phyloP scores from a whole-genome alignment of 2,329 filamentous ascomycete genomes.

The Diaporthe citriasiana region DNA sequence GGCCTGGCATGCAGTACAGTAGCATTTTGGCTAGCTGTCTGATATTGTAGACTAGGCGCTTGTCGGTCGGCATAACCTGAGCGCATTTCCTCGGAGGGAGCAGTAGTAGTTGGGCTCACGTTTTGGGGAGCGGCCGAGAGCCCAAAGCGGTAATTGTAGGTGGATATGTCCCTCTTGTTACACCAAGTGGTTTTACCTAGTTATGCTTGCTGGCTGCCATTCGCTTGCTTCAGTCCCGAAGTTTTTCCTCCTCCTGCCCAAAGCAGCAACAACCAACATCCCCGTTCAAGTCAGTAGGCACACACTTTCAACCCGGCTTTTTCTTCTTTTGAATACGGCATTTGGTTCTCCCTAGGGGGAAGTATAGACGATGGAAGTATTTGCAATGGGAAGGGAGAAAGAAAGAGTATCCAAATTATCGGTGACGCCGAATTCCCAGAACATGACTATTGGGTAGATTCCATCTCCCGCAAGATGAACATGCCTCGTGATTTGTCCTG shows the following conservation, averaged over 20 bases:
- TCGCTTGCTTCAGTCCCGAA: not conserved
- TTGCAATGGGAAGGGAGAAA: not conserved
- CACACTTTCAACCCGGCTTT: too few relatives aligned
- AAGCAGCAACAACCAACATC: not conserved
- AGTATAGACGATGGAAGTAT: slow-evolving; percentile 8
- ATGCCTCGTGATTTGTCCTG: slow-evolving; percentile 1
- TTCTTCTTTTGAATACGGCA: not conserved
- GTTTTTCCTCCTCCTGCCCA: not conserved
- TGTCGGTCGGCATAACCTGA: slow-evolving; percentile 26
- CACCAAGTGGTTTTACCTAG: slow-evolving; percentile 13
- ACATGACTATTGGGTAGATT: slow-evolving; percentile 3
- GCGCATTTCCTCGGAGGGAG: slow-evolving; percentile 14
- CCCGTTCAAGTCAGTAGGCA: not conserved
- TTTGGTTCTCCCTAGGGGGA: not conserved
- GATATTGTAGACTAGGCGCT: not conserved
- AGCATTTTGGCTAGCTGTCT: slow-evolving; percentile 7
- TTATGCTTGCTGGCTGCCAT: slow-evolving; percentile 1
- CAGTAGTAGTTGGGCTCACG: not conserved
- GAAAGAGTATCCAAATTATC: not conserved
- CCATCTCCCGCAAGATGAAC: not conserved
- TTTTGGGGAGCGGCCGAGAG: not conserved
- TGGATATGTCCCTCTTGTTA: not conserved
- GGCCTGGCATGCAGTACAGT: not conserved
- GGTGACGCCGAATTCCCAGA: slow-evolving; percentile 11
- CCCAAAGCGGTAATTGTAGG: slow-evolving; percentile 2